Conservation (phyloP, 306 rosid species). For the Cucumis cinereus region DNA sequence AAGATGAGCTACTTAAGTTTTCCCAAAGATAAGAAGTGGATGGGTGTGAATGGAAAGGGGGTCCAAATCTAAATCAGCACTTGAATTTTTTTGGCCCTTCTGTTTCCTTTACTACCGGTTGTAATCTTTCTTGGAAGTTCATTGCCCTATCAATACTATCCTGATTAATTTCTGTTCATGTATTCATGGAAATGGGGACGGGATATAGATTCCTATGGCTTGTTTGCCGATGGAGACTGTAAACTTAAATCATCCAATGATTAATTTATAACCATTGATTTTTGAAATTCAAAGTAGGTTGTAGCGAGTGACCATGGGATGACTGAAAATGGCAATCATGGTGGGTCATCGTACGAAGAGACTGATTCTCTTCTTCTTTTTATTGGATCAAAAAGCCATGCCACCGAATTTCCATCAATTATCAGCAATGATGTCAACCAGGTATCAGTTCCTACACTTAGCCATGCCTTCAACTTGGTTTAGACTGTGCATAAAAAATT, state of each 20-base stretch:
- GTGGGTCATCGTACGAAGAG: conserved; percentile 89
- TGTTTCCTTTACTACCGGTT: not conserved
- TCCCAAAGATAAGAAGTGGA: not conserved
- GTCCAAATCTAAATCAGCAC: not conserved
- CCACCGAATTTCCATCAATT: conserved; percentile 20
- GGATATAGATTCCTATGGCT: not conserved
- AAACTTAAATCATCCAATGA: not conserved
- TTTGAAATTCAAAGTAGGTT: conserved; percentile 29
- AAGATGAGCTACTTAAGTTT: not conserved
- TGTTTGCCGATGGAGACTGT: not conserved
- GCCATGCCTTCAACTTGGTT: not conserved
- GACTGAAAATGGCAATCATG: conserved; percentile 88
- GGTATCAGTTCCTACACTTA: conserved; percentile 30
- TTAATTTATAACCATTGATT: not conserved
- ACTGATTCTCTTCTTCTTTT: conserved; percentile 71
- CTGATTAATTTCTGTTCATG: not conserved
- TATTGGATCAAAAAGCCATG: conserved; percentile 40
- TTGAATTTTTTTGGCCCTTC: not conserved
- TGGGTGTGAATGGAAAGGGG: not conserved
- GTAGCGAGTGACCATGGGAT: conserved; percentile 96
- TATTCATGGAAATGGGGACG: not conserved
- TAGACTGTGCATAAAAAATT: not conserved
- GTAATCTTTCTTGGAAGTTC: not conserved
- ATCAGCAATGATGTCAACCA: conserved; percentile 39
- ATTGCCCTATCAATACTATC: not conserved